phyloP scores from a whole-genome alignment of 2,329 filamentous ascomycete genomes.

The Paecilomyces variotii region DNA sequence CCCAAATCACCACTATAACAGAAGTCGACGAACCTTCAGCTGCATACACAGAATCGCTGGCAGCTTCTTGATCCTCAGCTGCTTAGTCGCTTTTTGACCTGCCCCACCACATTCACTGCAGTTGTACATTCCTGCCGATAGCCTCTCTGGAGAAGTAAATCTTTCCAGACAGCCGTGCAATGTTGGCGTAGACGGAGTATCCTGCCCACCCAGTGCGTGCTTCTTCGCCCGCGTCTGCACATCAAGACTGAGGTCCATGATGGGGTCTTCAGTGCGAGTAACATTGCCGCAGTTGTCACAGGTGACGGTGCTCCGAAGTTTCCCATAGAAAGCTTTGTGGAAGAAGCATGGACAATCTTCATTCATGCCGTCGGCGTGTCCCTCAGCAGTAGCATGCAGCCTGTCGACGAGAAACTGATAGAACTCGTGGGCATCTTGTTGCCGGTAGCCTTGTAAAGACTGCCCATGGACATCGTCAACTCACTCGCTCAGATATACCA shows the following conservation, averaged over 20 bases:
- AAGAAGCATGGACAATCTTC: slow-evolving; percentile 75
- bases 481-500: background rate
- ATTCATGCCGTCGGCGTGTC: slow-evolving; percentile 52
- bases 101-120: slow-evolving; percentile 71
- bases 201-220: slow-evolving; percentile 35
- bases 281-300: slow-evolving; percentile 80
- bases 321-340: slow-evolving; percentile 90
- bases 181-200: slow-evolving; percentile 41
- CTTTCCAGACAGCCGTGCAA: slow-evolving; percentile 73
- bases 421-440: slow-evolving; percentile 96
- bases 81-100: slow-evolving; percentile 69
- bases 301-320: slow-evolving; percentile 81
- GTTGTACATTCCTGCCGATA: slow-evolving; percentile 68
- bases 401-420: slow-evolving; percentile 93
- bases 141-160: slow-evolving; percentile 76
- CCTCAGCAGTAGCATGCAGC: slow-evolving; percentile 70
- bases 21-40: slow-evolving; percentile 59
- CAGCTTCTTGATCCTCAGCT: slow-evolving; percentile 73
- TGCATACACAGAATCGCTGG: slow-evolving; percentile 89
- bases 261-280: slow-evolving; percentile 76
- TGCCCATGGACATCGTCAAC: slow-evolving; percentile 21
- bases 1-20: background rate
- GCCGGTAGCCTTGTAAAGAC: slow-evolving; percentile 78
- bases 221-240: slow-evolving; percentile 64
- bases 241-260: slow-evolving; percentile 82